phyloP scores from a whole-genome alignment of 306 rosid genomes.

The Mimosa pudica region DNA sequence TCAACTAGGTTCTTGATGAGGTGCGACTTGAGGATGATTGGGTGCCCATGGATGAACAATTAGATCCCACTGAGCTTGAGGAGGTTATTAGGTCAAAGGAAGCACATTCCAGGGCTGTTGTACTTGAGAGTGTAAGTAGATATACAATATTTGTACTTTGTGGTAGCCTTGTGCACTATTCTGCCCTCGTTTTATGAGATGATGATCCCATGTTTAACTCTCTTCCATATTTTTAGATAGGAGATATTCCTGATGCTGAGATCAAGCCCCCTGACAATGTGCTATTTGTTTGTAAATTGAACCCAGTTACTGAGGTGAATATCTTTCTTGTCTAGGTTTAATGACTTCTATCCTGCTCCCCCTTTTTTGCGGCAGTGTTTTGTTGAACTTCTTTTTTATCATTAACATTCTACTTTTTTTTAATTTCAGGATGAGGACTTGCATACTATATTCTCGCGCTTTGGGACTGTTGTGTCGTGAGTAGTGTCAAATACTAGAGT shows the following conservation, averaged over 20 bases:
- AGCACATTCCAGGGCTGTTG: slow-evolving; percentile 93
- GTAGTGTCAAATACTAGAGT: slow-evolving; percentile 42
- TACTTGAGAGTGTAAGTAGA: slow-evolving; percentile 90
- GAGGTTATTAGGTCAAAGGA: slow-evolving; percentile 83
- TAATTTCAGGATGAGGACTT: slow-evolving; percentile 83
- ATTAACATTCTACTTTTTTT: slow-evolving; percentile 22
- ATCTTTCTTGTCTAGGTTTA: slow-evolving; percentile 7
- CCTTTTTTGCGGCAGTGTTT: not conserved
- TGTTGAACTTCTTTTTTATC: slow-evolving; percentile 5
- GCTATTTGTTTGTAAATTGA: slow-evolving; percentile 90
- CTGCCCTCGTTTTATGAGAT: not conserved
- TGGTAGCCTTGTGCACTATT: no score
- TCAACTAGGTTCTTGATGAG: slow-evolving; percentile 69
- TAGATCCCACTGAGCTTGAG: slow-evolving; percentile 74
- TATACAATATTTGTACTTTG: slow-evolving; percentile 7
- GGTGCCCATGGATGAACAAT: slow-evolving; percentile 93
- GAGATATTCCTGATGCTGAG: slow-evolving; percentile 98
- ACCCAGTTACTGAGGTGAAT: slow-evolving; percentile 94
- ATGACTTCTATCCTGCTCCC: slow-evolving; percentile 26
- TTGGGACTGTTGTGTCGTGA: slow-evolving; percentile 83
- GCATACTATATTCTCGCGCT: slow-evolving; percentile 91
- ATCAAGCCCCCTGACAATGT: slow-evolving; percentile 93
- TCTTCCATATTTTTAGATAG: slow-evolving; percentile 60
- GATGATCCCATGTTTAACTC: slow-evolving; percentile 14
- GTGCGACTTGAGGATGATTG: slow-evolving; percentile 98